Base-by-base conservation (phyloP, 2,329 filamentous ascomycete species). In the Colletotrichum tanaceti region DNA sequence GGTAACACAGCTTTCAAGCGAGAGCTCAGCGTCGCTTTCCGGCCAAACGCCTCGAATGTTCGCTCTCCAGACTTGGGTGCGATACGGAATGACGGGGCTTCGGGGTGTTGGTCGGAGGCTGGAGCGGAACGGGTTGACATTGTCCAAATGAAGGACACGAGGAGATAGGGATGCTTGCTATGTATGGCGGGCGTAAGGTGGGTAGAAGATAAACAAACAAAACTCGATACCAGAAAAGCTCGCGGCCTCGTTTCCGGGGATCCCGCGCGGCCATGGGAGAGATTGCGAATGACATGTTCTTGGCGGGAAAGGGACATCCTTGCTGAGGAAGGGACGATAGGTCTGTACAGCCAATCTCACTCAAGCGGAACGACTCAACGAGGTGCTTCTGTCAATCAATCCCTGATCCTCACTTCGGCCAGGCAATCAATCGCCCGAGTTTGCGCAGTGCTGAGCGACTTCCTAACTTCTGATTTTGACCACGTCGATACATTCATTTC, bases 1-100 rank as follows among this genome's bases (percentile, higher is more conserved):
- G 86, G 85, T 11, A 86, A 75, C 2, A 87, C 77, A 60, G 75
- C 83, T 64, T 75, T 81, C 58, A 86, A 74, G 73, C 84, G 83
- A 57, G 75, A 76, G 18, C 78, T 71, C 20, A 84, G 70, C 5
- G 82, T 82, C 22, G 65, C 7, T 20, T 35, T 61, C n/a, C 22
- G n/a, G 10, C 20, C 55, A n/a, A 46, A 13, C 1, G 46, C 49
- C 6, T 66, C 66, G 5, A 13, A 50, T 39, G n/a, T 38, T 44
- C 44, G 35, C 16, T 61, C 13, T 20, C 11, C 39, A 41, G 50
- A 20, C 13, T 24, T 3, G 14, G 55, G 22, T 10, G 57, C 38
- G 35, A 60, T 24, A 9, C 43, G 66, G 35, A 69, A 69, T 22
- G 63, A 57, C 16, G 63, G 66, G 6, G 22, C 38, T 20, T 59